phyloP scores from a whole-genome alignment of 495 filamentous ascomycete species.

The Stereocaulon alpinum region DNA sequence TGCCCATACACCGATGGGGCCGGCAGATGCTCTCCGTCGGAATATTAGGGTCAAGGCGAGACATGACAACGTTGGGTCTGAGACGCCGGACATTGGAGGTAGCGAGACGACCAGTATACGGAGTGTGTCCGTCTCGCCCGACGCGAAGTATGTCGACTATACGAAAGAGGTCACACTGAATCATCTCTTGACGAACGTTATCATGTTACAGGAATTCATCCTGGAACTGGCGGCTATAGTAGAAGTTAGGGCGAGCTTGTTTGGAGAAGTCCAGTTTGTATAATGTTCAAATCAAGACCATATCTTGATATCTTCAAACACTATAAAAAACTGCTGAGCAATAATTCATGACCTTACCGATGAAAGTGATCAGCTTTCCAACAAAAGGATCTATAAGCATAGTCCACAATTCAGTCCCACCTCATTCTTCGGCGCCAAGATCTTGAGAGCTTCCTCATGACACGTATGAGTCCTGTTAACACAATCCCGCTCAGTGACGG shows the following conservation, averaged over 20 bases:
- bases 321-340: no score
- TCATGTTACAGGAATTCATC: slow-evolving; percentile 63
- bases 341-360: no score
- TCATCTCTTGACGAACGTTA: slow-evolving; percentile 67
- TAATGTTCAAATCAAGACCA: background rate
- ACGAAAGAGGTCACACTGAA: slow-evolving; percentile 56
- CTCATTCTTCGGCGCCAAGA: no score
- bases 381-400: no score
- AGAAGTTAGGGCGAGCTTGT: slow-evolving; percentile 74
- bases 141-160: slow-evolving; percentile 30
- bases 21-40: slow-evolving; percentile 14
- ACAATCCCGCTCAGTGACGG: no score
- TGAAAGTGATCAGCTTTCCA: no score
- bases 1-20: slow-evolving; percentile 10
- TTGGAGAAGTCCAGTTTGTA: slow-evolving; percentile 64
- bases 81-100: slow-evolving; percentile 15
- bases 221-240: slow-evolving; percentile 80
- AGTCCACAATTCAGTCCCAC: no score
- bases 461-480: no score
- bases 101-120: slow-evolving; percentile 23
- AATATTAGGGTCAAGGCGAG: slow-evolving; percentile 14
- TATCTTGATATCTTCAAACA: no score
- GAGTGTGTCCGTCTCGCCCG: slow-evolving; percentile 25
- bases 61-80: background rate
- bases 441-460: no score